phyloP scores from a whole-genome alignment of 208 protist species.

The Endotrypanum monterogeii region DNA sequence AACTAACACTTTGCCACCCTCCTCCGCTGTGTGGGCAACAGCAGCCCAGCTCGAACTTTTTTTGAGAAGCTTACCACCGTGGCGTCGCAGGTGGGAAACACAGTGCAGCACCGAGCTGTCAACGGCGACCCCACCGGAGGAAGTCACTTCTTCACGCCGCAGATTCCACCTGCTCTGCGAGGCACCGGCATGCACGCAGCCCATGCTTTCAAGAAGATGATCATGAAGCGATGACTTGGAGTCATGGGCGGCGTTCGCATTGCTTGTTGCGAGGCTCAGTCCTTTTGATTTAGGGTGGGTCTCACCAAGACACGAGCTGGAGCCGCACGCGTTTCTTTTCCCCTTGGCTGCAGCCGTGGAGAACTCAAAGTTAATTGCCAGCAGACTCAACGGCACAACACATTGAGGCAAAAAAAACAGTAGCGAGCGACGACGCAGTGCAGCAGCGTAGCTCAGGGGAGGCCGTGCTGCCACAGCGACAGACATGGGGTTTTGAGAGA shows the following conservation, averaged over 20 bases:
- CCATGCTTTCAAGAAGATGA: neutral
- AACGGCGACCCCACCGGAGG: neutral
- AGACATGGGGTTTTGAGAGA: neutral
- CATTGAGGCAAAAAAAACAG: constrained; percentile 57
- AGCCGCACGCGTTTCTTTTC: neutral
- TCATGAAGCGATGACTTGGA: neutral
- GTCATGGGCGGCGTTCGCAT: neutral
- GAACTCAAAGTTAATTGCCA: constrained; percentile 2
- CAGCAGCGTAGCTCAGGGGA: constrained; percentile 20
- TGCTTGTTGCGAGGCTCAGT: neutral
- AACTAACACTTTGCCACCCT: constrained; percentile 13
- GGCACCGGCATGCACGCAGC: neutral
- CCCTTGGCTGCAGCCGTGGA: neutral
- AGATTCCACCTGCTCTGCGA: neutral
- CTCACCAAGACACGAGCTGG: too few species aligned
- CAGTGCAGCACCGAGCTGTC: neutral
- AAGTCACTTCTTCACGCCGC: neutral
- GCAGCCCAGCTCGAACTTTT: constrained; percentile 19
- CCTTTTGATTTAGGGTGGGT: neutral
- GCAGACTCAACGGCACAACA: constrained; percentile 35
- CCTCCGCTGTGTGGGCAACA: constrained; percentile 19
- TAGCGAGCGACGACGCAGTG: constrained; percentile 45
- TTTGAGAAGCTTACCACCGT: neutral
- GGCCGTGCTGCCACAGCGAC: neutral
- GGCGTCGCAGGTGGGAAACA: constrained; percentile 6